phyloP scores from a whole-genome alignment of 305 asterid genomes.

The Fraxinus sp. region DNA sequence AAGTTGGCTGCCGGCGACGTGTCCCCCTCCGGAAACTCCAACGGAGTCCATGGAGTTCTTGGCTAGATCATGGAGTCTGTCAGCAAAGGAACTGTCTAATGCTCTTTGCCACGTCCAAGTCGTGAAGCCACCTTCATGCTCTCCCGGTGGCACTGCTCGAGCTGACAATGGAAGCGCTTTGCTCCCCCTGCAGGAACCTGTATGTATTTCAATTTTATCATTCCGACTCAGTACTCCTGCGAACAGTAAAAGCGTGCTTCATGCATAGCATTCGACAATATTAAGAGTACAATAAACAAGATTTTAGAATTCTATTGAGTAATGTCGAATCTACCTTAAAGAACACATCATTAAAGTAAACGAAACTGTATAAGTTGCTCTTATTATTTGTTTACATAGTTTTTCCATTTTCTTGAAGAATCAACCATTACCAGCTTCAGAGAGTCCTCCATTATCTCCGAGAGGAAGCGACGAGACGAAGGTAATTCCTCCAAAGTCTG shows the following conservation, averaged over 20 bases:
- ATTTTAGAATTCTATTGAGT: not conserved
- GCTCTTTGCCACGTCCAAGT: constrained; percentile 52
- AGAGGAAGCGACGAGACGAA: constrained; percentile 63
- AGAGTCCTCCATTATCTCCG: constrained; percentile 64
- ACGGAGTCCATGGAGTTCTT: constrained; percentile 90
- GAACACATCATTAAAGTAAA: not conserved
- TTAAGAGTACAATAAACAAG: not conserved
- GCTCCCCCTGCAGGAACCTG: constrained; percentile 25
- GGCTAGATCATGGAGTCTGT: constrained; percentile 85
- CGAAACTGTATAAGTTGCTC: not conserved
- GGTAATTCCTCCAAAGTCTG: constrained; percentile 33
- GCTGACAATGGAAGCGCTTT: constrained; percentile 28
- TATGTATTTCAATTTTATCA: constrained; percentile 20
- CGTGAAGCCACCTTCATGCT: constrained; percentile 22
- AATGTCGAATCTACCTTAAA: not conserved
- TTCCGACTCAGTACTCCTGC: not conserved
- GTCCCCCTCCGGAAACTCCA: constrained; percentile 82
- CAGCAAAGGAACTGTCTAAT: constrained; percentile 71
- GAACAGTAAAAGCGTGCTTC: not conserved
- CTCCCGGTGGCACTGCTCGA: constrained; percentile 18
- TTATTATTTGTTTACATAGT: constrained; percentile 13
- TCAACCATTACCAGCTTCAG: constrained; percentile 39
- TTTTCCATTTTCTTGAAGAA: constrained; percentile 35
- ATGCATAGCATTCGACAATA: not conserved
- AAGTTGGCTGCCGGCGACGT: constrained; percentile 46